Evolutionary conservation across 164 flowering plant species (phyloP), one percentile per base, ranked within the genome.

Genomic region (Taxillus chinensis): DNA sequence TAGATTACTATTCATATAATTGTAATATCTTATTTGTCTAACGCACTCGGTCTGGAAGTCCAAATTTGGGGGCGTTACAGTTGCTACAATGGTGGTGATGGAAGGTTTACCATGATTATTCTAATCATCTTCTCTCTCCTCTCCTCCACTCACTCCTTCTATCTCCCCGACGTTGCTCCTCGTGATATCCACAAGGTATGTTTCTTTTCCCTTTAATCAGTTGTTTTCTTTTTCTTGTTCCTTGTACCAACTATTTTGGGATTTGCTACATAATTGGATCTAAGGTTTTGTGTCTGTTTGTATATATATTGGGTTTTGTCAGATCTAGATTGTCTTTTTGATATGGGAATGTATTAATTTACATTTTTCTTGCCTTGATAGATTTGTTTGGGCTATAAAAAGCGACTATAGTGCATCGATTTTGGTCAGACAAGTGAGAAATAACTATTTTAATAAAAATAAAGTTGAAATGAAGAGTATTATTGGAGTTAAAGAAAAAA

Each of bases 111-210:
- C n/a, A n/a, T n/a, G n/a, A n/a, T n/a, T n/a, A n/a, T 62, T 39
- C 16, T 77, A 66, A 15, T 70, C 62, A 8, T 58, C 54, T 38
- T 71, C 27, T 73, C 80, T 39, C 57, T 73, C 51, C 14, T 74
- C 66, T 70, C 80, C 57, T 61, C 79, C 2, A 78, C 67, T 0
- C 72, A 79, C 62, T 74, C 80, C 70, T 85, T 85, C 77, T 85
- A 85, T 62, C 87, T 85, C 53, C 90, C 90, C 27, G 90, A 87
- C 46, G 90, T 85, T 27, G 87, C 90, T 61, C 90, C 90, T 66
- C 84, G 83, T 17, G 87, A 83, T 77, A 77, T 85, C 66, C 74
- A 66, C 7, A 71, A 60, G 65, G 90, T 85, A 64, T 57, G 60
- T 52, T 53, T 59, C 57, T 3, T 39, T 9, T 12, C 8, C 40